Evolutionary conservation across 139 green algal genomes (phyloP), one percentile per base, ranked within the genome.

Genomic region (Chlorella ohadii): DNA sequence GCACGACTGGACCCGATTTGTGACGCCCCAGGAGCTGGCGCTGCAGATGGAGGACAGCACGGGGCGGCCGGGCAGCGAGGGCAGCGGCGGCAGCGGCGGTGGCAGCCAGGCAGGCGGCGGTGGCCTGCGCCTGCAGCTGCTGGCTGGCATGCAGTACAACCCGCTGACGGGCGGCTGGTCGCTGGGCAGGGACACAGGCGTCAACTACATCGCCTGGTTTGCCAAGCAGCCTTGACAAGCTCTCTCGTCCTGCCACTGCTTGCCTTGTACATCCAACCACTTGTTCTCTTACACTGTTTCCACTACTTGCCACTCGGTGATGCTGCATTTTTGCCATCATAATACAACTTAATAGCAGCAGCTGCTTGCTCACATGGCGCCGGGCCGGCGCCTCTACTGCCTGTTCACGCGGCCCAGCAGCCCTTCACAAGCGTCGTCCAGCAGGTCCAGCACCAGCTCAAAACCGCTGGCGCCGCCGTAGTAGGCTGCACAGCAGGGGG

Each of bases 1-100:
- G 27, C 96, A 99, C 85, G 89, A 98, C 61, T 98, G 95, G 94
- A 44, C 78, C 23, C 92, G 92, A 70, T 99, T 99, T 83, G 84
- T 99, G n/a, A 98, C 95, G 15, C 96, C 96, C n/a, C 81, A 93
- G 81, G 94, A 98, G 90, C 82, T 98, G 72, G 73, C 79, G 4
- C 72, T 93, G 75, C 89, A 93, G 87, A 87, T 88, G n/a, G 68
- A 79, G 59, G 74, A 68, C 28, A 78, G 67, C 56, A 61, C 25
- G 2, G 75, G 67, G 34, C 28, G 31, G 17, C 19, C 28, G 28
- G 11, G 31, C 63, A 17, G 63, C 11, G 68, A n/a, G 11, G 27
- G 27, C 59, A 71, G 23, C 51, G 23, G 34, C n/a, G 56, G 56
- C 27, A 9, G 28, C 36, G 15, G 65, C 73, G 51, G n/a, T 44